Evolutionary conservation across 2,329 filamentous ascomycete species (phyloP), one percentile per base, ranked within the genome.

Genomic region (Alternaria sp.): DNA sequence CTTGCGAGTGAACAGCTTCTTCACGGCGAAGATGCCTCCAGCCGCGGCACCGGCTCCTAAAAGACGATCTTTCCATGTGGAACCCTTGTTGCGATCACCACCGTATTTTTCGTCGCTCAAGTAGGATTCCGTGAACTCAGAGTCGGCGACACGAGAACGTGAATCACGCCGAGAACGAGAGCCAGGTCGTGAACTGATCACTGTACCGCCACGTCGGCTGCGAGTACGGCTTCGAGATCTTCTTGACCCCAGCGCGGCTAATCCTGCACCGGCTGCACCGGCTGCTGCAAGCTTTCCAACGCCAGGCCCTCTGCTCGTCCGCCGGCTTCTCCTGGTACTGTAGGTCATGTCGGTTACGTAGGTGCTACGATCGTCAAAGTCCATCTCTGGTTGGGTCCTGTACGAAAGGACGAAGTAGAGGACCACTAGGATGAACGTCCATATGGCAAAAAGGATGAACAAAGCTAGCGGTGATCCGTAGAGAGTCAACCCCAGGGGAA

Each of bases 381-480:
- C 81, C 80, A 72, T 82, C 73, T 75, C 85, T 69, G 73, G 86
- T 79, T 80, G 88, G 79, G 81, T 89, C 78, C 87, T 84, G 78
- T 92, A 96, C 66, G 90, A 90, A 34, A 97, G 82, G 57, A 94
- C 83, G 71, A 98, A 96, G 79, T 93, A 97, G 14, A 88, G 66
- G 2, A 93, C 72, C 16, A 97, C 68, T 34, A 97, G 81, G 18
- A 91, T 84, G 28, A 88, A 87, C 76, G 91, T 90, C 84, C 90
- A 94, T 0, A 98, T 65, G 0, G 94, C 86, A 73, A 91, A 99
- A 4, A 98, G 83, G 54, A 99, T 89, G 77, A 98, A 99, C 4
- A 94, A 85, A 38, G 86, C 87, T 72, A 90, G 88, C 5, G 95
- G 94, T 30, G 94, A 97, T 6, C 95, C 95, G 73, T 97, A 99